Conservation (phyloP, 805 yeast species). For the Saccharomycopsis sp. region DNA sequence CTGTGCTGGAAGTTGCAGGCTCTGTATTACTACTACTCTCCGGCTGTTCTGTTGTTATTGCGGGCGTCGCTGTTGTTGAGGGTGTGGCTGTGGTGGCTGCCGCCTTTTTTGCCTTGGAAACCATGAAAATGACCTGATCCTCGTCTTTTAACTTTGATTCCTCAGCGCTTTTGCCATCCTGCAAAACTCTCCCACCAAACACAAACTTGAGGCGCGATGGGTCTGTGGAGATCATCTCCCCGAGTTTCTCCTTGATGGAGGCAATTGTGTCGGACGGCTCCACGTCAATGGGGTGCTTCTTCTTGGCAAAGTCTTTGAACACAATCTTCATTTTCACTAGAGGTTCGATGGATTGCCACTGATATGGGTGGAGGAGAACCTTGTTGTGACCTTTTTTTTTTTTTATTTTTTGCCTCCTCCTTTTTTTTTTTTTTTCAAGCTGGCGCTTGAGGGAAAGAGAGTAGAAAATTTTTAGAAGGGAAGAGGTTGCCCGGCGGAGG, state of each 20-base stretch:
- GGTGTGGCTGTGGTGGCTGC: not conserved
- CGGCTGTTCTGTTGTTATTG: constrained; percentile 24
- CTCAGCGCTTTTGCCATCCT: constrained; percentile 68
- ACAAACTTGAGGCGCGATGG: constrained; percentile 76
- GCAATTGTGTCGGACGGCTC: constrained; percentile 54
- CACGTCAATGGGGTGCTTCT: constrained; percentile 71
- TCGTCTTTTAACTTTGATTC: constrained; percentile 68
- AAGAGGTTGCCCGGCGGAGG: no score
- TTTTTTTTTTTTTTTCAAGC: not conserved
- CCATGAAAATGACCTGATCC: constrained; percentile 89
- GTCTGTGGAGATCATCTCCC: constrained; percentile 58
- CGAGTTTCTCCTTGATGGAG: constrained; percentile 66
- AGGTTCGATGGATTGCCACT: not conserved
- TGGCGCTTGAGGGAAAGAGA: no score
- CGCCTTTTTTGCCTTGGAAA: constrained; percentile 38
- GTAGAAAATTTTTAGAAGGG: no score
- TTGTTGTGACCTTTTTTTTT: not conserved
- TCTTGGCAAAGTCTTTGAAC: constrained; percentile 89
- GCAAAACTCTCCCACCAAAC: constrained; percentile 84
- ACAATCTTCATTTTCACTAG: constrained; percentile 53
- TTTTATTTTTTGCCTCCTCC: no score
- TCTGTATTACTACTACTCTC: constrained; percentile 25
- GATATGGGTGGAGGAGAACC: not conserved
- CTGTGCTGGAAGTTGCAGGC: constrained; percentile 19
- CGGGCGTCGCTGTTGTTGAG: constrained; percentile 21